These are phyloP conservation scores for Sarcomyxa edulis DNA, from an alignment of 768 basidiomycete genomes.

Conservation along the genomic window DNA sequence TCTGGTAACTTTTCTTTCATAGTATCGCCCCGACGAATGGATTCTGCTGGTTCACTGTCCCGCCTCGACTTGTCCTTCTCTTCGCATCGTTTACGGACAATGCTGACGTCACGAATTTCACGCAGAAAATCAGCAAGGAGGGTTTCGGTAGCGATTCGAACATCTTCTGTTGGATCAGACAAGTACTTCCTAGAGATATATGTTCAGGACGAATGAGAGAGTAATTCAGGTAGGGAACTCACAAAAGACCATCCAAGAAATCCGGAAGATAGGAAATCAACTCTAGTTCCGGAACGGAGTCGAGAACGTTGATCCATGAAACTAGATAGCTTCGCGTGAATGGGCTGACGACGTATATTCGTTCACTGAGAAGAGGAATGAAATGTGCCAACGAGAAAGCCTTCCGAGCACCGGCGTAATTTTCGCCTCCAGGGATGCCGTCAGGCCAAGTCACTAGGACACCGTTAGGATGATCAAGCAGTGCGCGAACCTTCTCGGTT, in stretches of 20 bases:
- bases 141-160: slow-evolving; percentile 85
- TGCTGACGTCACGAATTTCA: slow-evolving; percentile 83
- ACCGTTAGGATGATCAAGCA: slow-evolving; percentile 46
- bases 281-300: slow-evolving; percentile 95
- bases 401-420: slow-evolving; percentile 43
- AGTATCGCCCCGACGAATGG: slow-evolving; percentile 33
- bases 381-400: slow-evolving; percentile 95
- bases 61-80: slow-evolving; percentile 42
- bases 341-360: slow-evolving; percentile 93
- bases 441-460: slow-evolving; percentile 67
- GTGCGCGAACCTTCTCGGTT: slow-evolving; percentile 62
- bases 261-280: slow-evolving; percentile 92
- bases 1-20: slow-evolving; percentile 53
- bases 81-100: slow-evolving; percentile 63
- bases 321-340: slow-evolving; percentile 96
- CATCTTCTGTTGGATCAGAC: slow-evolving; percentile 91
- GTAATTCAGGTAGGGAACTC: slow-evolving; percentile 23
- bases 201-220: slow-evolving; percentile 8
- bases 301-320: slow-evolving; percentile 92
- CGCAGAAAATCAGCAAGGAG: slow-evolving; percentile 84
- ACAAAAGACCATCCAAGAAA: slow-evolving; percentile 92
- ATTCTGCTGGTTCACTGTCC: slow-evolving; percentile 33
- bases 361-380: slow-evolving; percentile 87
- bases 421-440: slow-evolving; percentile 34
- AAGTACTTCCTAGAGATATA: slow-evolving; percentile 72